These are phyloP conservation scores for Ceratocystis alfenasii DNA, from an alignment of 2,329 filamentous ascomycete genomes.

Conservation along the genomic window DNA sequence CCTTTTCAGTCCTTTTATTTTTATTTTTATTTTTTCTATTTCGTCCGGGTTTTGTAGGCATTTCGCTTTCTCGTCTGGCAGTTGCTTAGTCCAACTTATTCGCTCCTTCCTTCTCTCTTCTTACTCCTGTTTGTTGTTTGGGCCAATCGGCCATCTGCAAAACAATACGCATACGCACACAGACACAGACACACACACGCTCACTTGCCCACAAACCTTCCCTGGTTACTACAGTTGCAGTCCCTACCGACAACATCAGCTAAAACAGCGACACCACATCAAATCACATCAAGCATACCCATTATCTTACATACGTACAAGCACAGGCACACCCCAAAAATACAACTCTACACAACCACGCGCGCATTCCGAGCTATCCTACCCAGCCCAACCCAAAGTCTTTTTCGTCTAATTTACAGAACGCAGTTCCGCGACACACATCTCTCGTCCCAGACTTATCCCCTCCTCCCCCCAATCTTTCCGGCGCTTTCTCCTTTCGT, in stretches of 20 bases:
- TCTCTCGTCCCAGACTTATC: too few species aligned
- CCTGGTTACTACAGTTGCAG: slow-evolving; percentile 4
- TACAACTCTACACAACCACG: neutral
- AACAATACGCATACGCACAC: neutral
- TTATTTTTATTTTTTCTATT: neutral
- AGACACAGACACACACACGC: too few species aligned
- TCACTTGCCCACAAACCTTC: neutral
- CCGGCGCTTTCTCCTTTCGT: neutral
- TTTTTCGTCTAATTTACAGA: neutral
- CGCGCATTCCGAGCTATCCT: too few species aligned
- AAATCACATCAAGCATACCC: neutral
- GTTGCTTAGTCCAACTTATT: slow-evolving; percentile 3
- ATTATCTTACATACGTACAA: neutral
- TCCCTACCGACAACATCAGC: neutral
- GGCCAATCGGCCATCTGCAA: slow-evolving; percentile 1
- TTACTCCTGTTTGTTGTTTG: neutral
- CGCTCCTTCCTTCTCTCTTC: slow-evolving; percentile 1
- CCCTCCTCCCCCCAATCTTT: neutral
- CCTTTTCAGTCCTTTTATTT: neutral
- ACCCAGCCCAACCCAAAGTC: neutral
- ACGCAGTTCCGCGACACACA: neutral
- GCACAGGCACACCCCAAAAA: neutral
- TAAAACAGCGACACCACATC: neutral
- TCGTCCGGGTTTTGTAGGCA: neutral
- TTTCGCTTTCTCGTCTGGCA: neutral